These are phyloP conservation scores for Arabidopsis lyrata DNA, from an alignment of 441 rosid species.

Conservation along the genomic window DNA sequence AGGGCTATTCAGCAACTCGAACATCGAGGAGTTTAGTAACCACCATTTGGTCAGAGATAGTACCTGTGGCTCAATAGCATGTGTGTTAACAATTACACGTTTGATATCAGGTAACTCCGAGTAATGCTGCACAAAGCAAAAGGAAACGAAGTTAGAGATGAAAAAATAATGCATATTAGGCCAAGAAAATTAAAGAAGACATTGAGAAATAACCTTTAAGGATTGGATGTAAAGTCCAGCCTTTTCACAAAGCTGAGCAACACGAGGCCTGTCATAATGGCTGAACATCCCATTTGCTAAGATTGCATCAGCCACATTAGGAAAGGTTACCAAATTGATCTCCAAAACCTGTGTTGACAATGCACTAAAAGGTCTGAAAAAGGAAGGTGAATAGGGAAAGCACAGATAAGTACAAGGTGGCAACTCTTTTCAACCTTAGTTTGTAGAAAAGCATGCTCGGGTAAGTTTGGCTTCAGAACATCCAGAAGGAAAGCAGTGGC, in stretches of 20 bases:
- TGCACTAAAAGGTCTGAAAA: conserved; percentile 43
- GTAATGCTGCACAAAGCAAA: conserved; percentile 80
- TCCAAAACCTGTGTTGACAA: conserved; percentile 76
- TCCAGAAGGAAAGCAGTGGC: conserved; percentile 99
- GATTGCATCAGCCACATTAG: conserved; percentile 99
- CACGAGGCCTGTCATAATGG: conserved; percentile 96
- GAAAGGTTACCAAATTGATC: conserved; percentile 97
- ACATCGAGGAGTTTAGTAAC: conserved; percentile 21
- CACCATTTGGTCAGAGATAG: conserved; percentile 28
- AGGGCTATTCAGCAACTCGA: conserved; percentile 23
- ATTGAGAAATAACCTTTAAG: conserved; percentile 64
- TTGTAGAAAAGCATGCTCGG: conserved; percentile 95
- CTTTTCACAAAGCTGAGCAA: conserved; percentile 98
- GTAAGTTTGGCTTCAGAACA: conserved; percentile 97
- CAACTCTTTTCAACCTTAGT: conserved; percentile 72
- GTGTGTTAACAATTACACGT: conserved; percentile 97
- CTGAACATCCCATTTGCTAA: conserved; percentile 99
- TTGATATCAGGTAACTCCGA: conserved; percentile 93
- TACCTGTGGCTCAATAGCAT: conserved; percentile 99
- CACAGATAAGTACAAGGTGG: conserved; percentile 31
- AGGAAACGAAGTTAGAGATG: conserved; percentile 30
- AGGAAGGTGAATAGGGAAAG: conserved; percentile 8
- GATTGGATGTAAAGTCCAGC: conserved; percentile 94
- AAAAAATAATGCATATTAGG: conserved; percentile 17
- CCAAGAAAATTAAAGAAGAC: conserved; percentile 11